Percentiles rank a stretch among this genome's conserved stretches.
Conservation (phyloP, 345 rosid species). For the Kandelia obovata region DNA sequence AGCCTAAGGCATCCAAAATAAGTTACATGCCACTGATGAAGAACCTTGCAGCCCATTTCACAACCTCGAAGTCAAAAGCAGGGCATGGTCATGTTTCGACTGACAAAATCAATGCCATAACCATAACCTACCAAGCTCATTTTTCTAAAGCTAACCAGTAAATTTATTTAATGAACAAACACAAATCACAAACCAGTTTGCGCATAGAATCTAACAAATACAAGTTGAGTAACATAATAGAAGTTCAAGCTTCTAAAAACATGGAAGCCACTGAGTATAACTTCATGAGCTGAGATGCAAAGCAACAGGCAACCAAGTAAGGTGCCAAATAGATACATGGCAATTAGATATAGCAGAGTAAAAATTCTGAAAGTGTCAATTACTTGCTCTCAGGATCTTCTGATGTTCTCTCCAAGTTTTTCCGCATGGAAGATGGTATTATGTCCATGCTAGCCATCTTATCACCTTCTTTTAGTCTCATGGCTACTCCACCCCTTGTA, state of each 20-base stretch:
- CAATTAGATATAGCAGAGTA: background rate
- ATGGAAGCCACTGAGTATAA: too few species aligned
- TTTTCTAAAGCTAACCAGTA: background rate
- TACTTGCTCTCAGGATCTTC: slow-evolving; percentile 49
- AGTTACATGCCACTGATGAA: background rate
- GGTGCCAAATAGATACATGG: background rate
- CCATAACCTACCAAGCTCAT: background rate
- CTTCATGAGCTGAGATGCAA: too few species aligned
- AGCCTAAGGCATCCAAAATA: too few species aligned
- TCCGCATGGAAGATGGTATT: slow-evolving; percentile 54
- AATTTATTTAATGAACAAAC: background rate
- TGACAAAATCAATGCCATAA: background rate
- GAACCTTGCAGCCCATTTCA: background rate
- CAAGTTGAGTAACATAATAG: background rate
- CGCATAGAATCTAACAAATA: background rate
- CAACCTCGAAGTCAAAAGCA: background rate
- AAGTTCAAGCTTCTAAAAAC: too few species aligned
- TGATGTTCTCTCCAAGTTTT: slow-evolving; percentile 44
- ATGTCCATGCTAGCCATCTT: slow-evolving; percentile 95
- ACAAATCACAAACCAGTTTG: background rate
- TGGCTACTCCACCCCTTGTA: slow-evolving; percentile 81
- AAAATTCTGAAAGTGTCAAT: slow-evolving; percentile 8
- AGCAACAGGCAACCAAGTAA: too few species aligned
- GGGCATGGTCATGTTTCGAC: background rate
- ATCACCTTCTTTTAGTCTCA: slow-evolving; percentile 73